These are phyloP conservation scores for Penicillium salamii DNA, from an alignment of 495 filamentous ascomycete genomes.

Conservation along the genomic window DNA sequence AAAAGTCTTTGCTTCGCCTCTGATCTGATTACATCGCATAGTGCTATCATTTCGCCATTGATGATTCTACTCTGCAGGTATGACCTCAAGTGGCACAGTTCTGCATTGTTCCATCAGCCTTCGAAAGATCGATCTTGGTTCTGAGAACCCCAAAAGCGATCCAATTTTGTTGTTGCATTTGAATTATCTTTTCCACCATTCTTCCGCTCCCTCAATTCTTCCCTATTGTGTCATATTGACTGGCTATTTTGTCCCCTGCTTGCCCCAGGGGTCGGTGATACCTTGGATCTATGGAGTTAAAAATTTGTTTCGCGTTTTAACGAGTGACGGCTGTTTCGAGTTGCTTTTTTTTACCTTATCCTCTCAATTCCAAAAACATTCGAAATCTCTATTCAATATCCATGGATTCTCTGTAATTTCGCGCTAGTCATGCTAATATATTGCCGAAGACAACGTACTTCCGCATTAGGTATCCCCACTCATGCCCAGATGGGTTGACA, in stretches of 20 bases:
- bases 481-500: too few relatives aligned
- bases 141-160: slow-evolving; percentile 18
- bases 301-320: slow-evolving; percentile 7
- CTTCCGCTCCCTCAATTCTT: slow-evolving; percentile 7
- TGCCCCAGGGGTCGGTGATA: slow-evolving; percentile 14
- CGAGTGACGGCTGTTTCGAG: slow-evolving; percentile 12
- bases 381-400: background rate
- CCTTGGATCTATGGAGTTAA: slow-evolving; percentile 18
- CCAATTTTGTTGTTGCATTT: slow-evolving; percentile 12
- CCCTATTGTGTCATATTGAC: slow-evolving; percentile 9
- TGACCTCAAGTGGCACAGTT: background rate
- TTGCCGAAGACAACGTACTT: too few relatives aligned
- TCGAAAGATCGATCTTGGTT: slow-evolving; percentile 15
- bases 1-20: slow-evolving; percentile 1
- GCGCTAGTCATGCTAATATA: too few relatives aligned
- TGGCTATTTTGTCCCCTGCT: slow-evolving; percentile 5
- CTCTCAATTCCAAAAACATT: slow-evolving; percentile 13
- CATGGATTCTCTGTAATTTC: too few relatives aligned
- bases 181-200: slow-evolving; percentile 9
- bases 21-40: slow-evolving; percentile 2
- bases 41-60: background rate
- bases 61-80: background rate
- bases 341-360: slow-evolving; percentile 4
- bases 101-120: slow-evolving; percentile 2
- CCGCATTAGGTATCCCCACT: too few relatives aligned